phyloP scores from a whole-genome alignment of 495 filamentous ascomycete species.

The Aspergillus egyptiacus region DNA sequence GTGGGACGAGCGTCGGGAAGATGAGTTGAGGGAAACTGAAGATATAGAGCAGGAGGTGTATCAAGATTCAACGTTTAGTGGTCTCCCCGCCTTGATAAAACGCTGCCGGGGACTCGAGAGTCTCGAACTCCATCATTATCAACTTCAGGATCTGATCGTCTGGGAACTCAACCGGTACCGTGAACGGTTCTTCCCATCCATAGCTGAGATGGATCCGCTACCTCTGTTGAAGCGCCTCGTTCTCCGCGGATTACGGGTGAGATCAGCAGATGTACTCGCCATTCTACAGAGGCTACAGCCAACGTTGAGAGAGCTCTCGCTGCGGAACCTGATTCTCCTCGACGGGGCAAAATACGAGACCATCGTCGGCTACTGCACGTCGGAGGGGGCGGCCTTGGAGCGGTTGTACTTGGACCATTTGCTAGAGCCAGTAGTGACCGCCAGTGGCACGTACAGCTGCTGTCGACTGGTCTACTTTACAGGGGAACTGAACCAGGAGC shows the following conservation, averaged over 20 bases:
- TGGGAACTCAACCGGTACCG: neutral
- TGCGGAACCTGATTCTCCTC: neutral
- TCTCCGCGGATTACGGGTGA: neutral
- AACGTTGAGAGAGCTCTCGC: neutral
- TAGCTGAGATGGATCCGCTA: neutral
- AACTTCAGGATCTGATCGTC: neutral
- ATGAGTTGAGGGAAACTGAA: neutral
- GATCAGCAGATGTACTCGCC: neutral
- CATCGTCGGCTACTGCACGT: slow-evolving; percentile 2
- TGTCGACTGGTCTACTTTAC: neutral
- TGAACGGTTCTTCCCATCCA: neutral
- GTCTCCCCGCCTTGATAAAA: neutral
- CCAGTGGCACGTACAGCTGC: neutral
- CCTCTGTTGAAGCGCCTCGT: neutral
- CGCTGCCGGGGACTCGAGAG: neutral
- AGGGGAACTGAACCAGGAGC: neutral
- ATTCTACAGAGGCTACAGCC: neutral
- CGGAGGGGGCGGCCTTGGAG: neutral
- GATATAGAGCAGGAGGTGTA: neutral
- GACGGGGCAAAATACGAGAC: neutral
- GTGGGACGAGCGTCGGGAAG: neutral
- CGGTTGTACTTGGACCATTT: neutral
- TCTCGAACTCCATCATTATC: neutral
- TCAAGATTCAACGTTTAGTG: neutral
- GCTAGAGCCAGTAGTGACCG: neutral